These are phyloP conservation scores for Isatis tinctoria DNA, from an alignment of 345 rosid species.

Conservation along the genomic window DNA sequence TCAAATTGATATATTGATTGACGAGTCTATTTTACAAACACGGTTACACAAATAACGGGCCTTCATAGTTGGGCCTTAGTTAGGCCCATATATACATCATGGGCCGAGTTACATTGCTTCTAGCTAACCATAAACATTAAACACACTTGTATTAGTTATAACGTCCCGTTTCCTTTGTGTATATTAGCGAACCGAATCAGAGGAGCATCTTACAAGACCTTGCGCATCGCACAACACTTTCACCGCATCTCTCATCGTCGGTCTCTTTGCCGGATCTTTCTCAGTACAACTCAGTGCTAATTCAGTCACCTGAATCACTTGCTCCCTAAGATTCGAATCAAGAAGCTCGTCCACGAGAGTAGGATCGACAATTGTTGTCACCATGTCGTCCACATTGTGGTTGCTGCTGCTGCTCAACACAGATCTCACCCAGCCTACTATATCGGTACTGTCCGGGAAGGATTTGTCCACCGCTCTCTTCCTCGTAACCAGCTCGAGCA, in stretches of 20 bases:
- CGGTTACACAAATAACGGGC: background rate
- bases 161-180: background rate
- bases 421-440: slow-evolving; percentile 48
- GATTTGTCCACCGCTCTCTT: slow-evolving; percentile 47
- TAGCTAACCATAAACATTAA: background rate
- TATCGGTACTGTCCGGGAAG: slow-evolving; percentile 30
- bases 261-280: slow-evolving; percentile 51
- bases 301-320: slow-evolving; percentile 40
- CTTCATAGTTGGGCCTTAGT: background rate
- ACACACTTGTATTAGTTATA: background rate
- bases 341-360: slow-evolving; percentile 43
- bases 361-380: slow-evolving; percentile 40
- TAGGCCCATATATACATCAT: slow-evolving; percentile 1
- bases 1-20: background rate
- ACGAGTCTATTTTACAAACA: background rate
- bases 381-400: slow-evolving; percentile 24
- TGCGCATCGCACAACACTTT: slow-evolving; percentile 38
- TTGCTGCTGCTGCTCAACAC: slow-evolving; percentile 28
- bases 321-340: slow-evolving; percentile 43
- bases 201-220: slow-evolving; percentile 16
- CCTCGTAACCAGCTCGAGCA: slow-evolving; percentile 59
- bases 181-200: slow-evolving; percentile 5
- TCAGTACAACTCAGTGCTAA: slow-evolving; percentile 62
- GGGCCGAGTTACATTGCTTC: background rate
- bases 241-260: slow-evolving; percentile 66